Conservation (phyloP, 768 basidiomycete species). For the Pleurotus giganteus region DNA sequence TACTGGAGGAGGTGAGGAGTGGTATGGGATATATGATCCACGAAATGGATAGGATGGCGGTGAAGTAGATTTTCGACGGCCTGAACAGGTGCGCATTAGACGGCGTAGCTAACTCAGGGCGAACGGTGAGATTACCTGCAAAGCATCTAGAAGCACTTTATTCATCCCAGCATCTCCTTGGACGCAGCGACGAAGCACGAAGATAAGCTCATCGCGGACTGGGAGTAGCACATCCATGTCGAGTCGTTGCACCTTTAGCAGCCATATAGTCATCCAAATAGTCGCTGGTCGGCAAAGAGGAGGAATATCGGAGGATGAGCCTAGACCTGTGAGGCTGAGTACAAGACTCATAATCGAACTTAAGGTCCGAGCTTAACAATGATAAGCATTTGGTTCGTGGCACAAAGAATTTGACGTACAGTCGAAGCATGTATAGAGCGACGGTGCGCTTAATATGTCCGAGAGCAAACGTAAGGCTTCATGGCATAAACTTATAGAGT, state of each 20-base stretch:
- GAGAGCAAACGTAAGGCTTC: slow-evolving; percentile 51
- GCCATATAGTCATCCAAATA: slow-evolving; percentile 46
- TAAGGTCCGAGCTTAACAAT: neutral
- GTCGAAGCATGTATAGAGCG: slow-evolving; percentile 43
- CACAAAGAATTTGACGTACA: slow-evolving; percentile 33
- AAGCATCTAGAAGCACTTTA: slow-evolving; percentile 30
- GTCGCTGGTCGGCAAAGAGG: slow-evolving; percentile 19
- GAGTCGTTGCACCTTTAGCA: slow-evolving; percentile 47
- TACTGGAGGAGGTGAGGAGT: slow-evolving; percentile 37
- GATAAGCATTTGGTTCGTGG: neutral
- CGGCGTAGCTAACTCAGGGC: neutral
- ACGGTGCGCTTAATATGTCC: slow-evolving; percentile 46
- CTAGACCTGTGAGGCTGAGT: neutral
- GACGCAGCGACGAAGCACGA: slow-evolving; percentile 35
- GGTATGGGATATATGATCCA: slow-evolving; percentile 45
- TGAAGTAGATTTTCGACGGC: slow-evolving; percentile 33
- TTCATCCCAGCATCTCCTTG: slow-evolving; percentile 22
- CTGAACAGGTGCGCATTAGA: slow-evolving; percentile 19
- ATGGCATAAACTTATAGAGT: slow-evolving; percentile 47
- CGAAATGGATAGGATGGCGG: slow-evolving; percentile 43
- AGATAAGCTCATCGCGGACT: slow-evolving; percentile 27
- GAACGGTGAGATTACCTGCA: slow-evolving; percentile 25
- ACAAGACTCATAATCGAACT: neutral
- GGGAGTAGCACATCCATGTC: slow-evolving; percentile 36
- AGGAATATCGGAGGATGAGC: slow-evolving; percentile 1